Evolutionary conservation across 1,284 basidiomycete species (phyloP), one percentile per base, ranked within the genome.

Genomic region (Blastosporella zonata): DNA sequence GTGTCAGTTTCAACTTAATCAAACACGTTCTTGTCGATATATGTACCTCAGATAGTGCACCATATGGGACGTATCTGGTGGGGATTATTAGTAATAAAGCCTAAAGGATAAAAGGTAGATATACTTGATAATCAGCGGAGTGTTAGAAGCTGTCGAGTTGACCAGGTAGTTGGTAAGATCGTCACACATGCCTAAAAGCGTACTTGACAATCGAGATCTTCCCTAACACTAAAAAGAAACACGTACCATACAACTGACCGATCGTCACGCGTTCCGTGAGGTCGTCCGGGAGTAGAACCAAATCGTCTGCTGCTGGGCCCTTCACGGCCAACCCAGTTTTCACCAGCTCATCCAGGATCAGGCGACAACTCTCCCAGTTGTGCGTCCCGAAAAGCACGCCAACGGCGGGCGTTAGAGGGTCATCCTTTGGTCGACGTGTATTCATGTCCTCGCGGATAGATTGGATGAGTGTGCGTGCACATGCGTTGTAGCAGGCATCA

Each of bases 301-400:
- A 61, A 6, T 63, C 66, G 42, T 64, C 64, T 21, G 56, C 61
- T 20, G 58, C 59, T 9, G 56, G 63, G 13, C 62, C 63, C 23
- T 57, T 55, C 9, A 50, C 50, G 10, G 55, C 90, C 43, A 93
- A 65, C 5, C 82, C 83, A 9, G 70, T 70, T 34, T 66, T 59
- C 1, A 82, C 74, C 45, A 95, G 70, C 55, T 80, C 78, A 12
- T 77, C 72, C 20, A 91, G 62, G 43, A 94, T 76, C 47, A 79
- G 62, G 27, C 77, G 68, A 50, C 79, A 81, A 47, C 84, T 88
- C 28, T 71, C 69, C 74, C 81, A 78, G 62, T 96, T 96, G 61
- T 96, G 93, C 20, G 93, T 92, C 1, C 89, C 93, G 57, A 95
- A 94, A 2, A 94, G 68, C 29, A 92, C 81, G 1, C 80, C 85